A percentile compares a stretch with the other conserved stretches of the same genome.
Evolutionary conservation across 441 rosid genomes (phyloP).

Genomic region (Francoa sonchifolia): DNA sequence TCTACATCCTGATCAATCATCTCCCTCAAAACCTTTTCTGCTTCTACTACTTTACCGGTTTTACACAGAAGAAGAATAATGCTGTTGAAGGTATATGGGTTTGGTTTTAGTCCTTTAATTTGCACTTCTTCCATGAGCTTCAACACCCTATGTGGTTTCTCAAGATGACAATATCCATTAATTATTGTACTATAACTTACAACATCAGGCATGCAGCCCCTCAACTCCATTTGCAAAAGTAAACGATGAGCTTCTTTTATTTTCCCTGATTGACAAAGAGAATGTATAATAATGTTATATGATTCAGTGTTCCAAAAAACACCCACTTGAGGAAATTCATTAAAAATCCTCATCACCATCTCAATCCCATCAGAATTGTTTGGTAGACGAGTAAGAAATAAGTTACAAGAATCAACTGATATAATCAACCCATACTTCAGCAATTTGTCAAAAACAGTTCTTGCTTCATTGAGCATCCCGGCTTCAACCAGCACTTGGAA

Average conservation of each 20-base stretch:
- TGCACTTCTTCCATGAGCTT: conserved; percentile 64
- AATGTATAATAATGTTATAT: conserved; percentile 55
- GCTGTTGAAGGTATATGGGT: conserved; percentile 55
- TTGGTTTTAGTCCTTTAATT: conserved; percentile 49
- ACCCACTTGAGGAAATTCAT: conserved; percentile 46
- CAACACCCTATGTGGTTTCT: conserved; percentile 32
- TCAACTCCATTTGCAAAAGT: conserved; percentile 53
- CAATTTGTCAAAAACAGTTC: conserved; percentile 56
- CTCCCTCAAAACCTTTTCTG: conserved; percentile 46
- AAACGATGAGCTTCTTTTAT: conserved; percentile 65
- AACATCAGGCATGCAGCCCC: conserved; percentile 62
- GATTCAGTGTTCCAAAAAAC: conserved; percentile 61
- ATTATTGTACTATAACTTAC: conserved; percentile 69
- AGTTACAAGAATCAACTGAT: conserved; percentile 71
- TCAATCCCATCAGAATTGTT: conserved; percentile 21
- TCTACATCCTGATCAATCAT: conserved; percentile 39
- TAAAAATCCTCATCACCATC: conserved; percentile 26
- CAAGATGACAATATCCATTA: conserved; percentile 58
- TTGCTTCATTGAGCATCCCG: conserved; percentile 56
- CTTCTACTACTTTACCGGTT: conserved; percentile 39
- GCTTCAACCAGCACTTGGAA: conserved; percentile 65
- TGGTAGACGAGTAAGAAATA: conserved; percentile 48
- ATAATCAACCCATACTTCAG: conserved; percentile 63
- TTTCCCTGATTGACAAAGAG: conserved; percentile 44
- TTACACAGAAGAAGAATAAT: conserved; percentile 47